phyloP scores from a whole-genome alignment of 129 eudicot species.

The Glebionis coronaria region DNA sequence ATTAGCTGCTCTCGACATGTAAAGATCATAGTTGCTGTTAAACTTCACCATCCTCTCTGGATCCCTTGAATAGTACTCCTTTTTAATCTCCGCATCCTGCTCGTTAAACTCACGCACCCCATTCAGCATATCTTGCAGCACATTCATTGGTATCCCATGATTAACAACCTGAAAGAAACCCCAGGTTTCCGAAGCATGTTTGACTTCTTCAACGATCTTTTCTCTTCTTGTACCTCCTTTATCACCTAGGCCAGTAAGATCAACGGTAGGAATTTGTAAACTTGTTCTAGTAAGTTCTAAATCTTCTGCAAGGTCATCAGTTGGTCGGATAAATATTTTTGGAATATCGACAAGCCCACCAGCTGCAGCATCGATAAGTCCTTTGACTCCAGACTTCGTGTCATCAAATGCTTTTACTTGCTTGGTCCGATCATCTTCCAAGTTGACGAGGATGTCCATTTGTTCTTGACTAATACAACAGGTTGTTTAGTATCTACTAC shows the following conservation, averaged over 20 bases:
- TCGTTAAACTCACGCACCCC: slow-evolving; percentile 31
- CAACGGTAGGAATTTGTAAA: slow-evolving; percentile 29
- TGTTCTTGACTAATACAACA: background rate
- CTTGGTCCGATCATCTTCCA: slow-evolving; percentile 15
- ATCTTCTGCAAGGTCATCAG: slow-evolving; percentile 30
- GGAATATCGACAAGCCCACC: slow-evolving; percentile 27
- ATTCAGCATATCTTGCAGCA: slow-evolving; percentile 25
- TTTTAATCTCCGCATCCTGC: slow-evolving; percentile 23
- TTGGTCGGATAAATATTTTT: slow-evolving; percentile 25
- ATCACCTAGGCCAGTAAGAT: slow-evolving; percentile 20
- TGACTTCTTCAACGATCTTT: slow-evolving; percentile 21
- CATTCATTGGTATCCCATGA: slow-evolving; percentile 31
- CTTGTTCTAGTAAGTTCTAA: slow-evolving; percentile 17
- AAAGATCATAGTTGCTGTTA: slow-evolving; percentile 33
- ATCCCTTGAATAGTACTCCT: slow-evolving; percentile 32
- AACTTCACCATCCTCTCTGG: slow-evolving; percentile 25
- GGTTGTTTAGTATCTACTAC: background rate
- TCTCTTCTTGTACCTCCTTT: slow-evolving; percentile 8
- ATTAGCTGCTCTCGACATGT: slow-evolving; percentile 28
- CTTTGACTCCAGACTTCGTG: slow-evolving; percentile 31
- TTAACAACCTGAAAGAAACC: slow-evolving; percentile 35
- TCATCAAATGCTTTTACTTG: slow-evolving; percentile 30
- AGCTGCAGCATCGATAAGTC: slow-evolving; percentile 30
- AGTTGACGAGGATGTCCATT: slow-evolving; percentile 12
- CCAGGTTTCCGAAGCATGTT: slow-evolving; percentile 29